Evolutionary conservation across 2,329 filamentous ascomycete species (phyloP), one percentile per base, ranked within the genome.

Genomic region (Venturia carpophila): DNA sequence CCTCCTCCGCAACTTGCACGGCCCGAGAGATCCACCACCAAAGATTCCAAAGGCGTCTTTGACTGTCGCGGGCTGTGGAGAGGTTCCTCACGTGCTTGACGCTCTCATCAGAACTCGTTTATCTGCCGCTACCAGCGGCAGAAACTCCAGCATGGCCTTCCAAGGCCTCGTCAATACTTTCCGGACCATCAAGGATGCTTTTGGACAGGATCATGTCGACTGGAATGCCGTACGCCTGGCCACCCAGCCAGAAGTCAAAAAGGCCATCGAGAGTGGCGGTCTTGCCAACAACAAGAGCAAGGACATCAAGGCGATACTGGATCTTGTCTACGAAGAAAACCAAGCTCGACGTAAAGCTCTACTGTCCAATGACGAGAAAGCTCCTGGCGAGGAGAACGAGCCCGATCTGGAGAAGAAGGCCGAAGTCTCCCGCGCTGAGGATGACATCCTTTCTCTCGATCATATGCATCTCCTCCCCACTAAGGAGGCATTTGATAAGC

Each of bases 301-400:
- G 63, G 80, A 87, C 68, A 90, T 95, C 71, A 91, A 92, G 73
- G 75, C 77, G 19, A 91, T 91, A 43, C 79, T 95, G 10, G 83
- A 91, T 63, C 84, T 86, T 74, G 87, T 92, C 0, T 85, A 88
- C 71, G 78, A 85, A 56, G 86, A 91, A 69, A 91, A 90, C 45
- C 79, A 83, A 69, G 75, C 77, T n/a, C 81, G 84, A 13, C 80
- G 79, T 24, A 75, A 82, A 24, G 80, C 79, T 0, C 78, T 86
- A 27, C 47, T 69, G 17, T 69, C 71, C 24, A 55, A 56, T 2
- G 17, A 69, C 70, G 9, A 30, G 2, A 77, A 78, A 58, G 66
- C 75, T 7, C n/a, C 43, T 21, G 62, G 41, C 17, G 65, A 60
- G 21, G 45, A 64, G 47, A 27, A 56, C 47, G 63, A 64, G 34